Evolutionary conservation across 2,329 filamentous ascomycete genomes (phyloP).

Genomic region (Aspergillus sp.): DNA sequence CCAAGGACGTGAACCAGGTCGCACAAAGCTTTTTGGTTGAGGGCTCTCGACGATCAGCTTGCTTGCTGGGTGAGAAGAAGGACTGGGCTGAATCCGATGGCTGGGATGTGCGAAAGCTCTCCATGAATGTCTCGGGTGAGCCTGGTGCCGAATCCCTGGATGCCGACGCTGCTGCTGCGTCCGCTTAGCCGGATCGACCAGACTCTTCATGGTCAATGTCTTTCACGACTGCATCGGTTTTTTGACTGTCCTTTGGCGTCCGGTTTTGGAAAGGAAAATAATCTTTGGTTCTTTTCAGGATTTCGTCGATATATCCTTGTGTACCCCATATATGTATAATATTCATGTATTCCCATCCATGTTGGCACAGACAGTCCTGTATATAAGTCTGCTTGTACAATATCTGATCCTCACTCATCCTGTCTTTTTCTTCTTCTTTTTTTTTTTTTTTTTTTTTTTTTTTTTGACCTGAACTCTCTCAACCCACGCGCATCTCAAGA

Average conservation of each 20-base stretch:
- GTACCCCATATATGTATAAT: too few relatives aligned
- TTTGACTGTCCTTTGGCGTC: too few relatives aligned
- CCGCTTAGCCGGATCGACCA: slow-evolving; percentile 11
- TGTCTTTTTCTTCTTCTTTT: background rate
- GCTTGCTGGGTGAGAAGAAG: slow-evolving; percentile 79
- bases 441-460: slow-evolving; percentile 4
- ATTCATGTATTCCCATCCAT: too few relatives aligned
- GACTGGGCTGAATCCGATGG: slow-evolving; percentile 63
- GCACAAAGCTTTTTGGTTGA: slow-evolving; percentile 80
- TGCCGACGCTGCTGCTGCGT: slow-evolving; percentile 18
- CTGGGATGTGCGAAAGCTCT: slow-evolving; percentile 75
- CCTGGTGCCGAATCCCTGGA: too few relatives aligned
- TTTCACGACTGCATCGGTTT: too few relatives aligned
- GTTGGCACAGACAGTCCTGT: slow-evolving; percentile 1
- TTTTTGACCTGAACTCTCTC: background rate
- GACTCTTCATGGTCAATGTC: too few relatives aligned
- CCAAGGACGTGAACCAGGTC: slow-evolving; percentile 71
- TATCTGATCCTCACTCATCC: slow-evolving; percentile 8
- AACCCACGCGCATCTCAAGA: slow-evolving; percentile 32
- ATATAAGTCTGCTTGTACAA: slow-evolving; percentile 18
- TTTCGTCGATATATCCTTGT: too few relatives aligned
- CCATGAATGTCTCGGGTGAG: slow-evolving; percentile 49
- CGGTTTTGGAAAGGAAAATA: too few relatives aligned
- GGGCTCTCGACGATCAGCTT: slow-evolving; percentile 55
- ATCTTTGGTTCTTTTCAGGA: too few relatives aligned